Conservation (phyloP, 768 basidiomycete species). For the Suillus placidus region DNA sequence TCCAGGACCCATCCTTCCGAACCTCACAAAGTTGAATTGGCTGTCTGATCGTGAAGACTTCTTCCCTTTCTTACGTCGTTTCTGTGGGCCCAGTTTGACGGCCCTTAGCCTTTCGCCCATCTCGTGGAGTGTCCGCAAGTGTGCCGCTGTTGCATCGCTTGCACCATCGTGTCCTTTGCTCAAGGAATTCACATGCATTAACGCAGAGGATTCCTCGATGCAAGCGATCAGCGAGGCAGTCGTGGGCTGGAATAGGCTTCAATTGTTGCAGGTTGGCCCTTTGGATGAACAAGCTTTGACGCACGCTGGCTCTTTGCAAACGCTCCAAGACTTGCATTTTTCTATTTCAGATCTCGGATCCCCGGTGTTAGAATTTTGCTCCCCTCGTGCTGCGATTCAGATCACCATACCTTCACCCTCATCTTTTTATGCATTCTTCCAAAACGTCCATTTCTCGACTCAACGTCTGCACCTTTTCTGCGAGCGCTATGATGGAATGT, state of each 20-base stretch:
- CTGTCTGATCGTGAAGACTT: background rate
- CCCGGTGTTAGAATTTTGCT: background rate
- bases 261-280: background rate
- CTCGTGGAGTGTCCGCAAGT: background rate
- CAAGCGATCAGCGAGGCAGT: conserved; percentile 1
- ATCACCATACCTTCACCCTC: background rate
- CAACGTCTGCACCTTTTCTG: conserved; percentile 1
- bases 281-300: background rate
- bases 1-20: conserved; percentile 27
- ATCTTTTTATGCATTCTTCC: background rate
- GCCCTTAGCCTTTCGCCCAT: background rate
- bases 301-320: background rate
- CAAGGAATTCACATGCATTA: background rate
- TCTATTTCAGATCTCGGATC: background rate
- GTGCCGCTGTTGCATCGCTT: background rate
- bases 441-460: background rate
- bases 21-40: conserved; percentile 30
- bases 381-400: background rate
- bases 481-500: background rate
- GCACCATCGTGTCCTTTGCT: conserved; percentile 1
- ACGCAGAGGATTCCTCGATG: conserved; percentile 1
- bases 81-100: background rate
- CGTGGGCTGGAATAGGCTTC: background rate
- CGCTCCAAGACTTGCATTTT: background rate
- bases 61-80: conserved; percentile 2